phyloP scores from a whole-genome alignment of 495 filamentous ascomycete genomes.

The Penicillium alfredii region DNA sequence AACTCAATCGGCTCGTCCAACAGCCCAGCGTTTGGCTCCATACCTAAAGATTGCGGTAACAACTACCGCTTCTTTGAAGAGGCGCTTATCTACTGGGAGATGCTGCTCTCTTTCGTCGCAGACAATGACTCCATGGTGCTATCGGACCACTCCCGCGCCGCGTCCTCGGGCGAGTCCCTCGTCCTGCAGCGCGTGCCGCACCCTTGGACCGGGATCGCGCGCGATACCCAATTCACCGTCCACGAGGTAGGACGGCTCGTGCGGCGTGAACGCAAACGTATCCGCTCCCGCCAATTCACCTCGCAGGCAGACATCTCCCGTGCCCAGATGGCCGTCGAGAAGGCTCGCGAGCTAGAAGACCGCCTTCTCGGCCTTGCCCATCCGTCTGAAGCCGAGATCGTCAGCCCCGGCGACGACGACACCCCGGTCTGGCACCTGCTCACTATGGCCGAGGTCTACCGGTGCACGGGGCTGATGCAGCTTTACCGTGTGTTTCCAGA shows the following conservation, averaged over 20 bases:
- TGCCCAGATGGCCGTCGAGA: conserved; percentile 38
- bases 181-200: conserved; percentile 45
- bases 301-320: conserved; percentile 36
- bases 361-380: conserved; percentile 44
- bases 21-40: conserved; percentile 7
- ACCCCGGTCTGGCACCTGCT: conserved; percentile 52
- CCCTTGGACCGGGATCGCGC: conserved; percentile 55
- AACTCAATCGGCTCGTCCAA: conserved; percentile 21
- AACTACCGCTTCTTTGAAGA: conserved; percentile 55
- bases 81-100: conserved; percentile 55
- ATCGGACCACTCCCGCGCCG: conserved; percentile 11
- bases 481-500: conserved; percentile 52
- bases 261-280: conserved; percentile 42
- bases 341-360: conserved; percentile 46
- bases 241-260: conserved; percentile 51
- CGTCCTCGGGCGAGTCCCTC: conserved; percentile 22
- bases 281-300: conserved; percentile 29
- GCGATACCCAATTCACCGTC: conserved; percentile 48
- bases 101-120: conserved; percentile 52
- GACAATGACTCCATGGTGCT: conserved; percentile 36
- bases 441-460: conserved; percentile 52
- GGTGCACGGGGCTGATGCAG: conserved; percentile 49
- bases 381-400: conserved; percentile 43
- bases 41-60: conserved; percentile 29
- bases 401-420: conserved; percentile 49